These are phyloP conservation scores for Paramecium caudatum DNA, from an alignment of 73 alveolate species.

Conservation along the genomic window DNA sequence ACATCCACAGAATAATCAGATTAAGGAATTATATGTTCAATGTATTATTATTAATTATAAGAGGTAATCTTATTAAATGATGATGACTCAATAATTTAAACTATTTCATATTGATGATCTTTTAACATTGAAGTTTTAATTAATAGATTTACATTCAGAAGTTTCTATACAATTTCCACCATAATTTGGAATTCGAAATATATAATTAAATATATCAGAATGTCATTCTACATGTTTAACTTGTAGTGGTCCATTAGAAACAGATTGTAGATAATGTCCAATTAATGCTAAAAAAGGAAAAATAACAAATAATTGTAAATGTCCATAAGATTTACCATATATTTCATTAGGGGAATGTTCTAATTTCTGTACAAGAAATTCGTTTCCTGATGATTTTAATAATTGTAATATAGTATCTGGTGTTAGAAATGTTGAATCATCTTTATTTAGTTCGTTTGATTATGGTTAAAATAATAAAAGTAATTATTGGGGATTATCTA, in stretches of 20 bases:
- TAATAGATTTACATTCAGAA: neutral
- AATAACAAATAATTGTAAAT: slow-evolving; percentile 26
- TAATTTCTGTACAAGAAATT: neutral
- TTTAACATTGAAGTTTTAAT: neutral
- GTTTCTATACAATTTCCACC: neutral
- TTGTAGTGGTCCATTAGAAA: slow-evolving; percentile 67
- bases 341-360: neutral
- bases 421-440: neutral
- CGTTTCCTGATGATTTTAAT: neutral
- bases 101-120: neutral
- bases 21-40: neutral
- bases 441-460: slow-evolving; percentile 18
- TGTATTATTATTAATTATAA: neutral
- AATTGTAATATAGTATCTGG: neutral
- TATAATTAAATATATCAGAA: neutral
- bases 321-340: neutral
- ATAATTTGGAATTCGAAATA: slow-evolving; percentile 33
- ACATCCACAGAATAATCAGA: neutral
- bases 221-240: slow-evolving; percentile 24
- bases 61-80: neutral
- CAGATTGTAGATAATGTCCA: slow-evolving; percentile 57
- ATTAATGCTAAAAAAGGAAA: neutral
- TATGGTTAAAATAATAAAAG: neutral
- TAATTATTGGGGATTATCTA: neutral
- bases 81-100: neutral